Evolutionary conservation across 2,329 filamentous ascomycete species (phyloP).

Genomic region (Alternaria infectoria): DNA sequence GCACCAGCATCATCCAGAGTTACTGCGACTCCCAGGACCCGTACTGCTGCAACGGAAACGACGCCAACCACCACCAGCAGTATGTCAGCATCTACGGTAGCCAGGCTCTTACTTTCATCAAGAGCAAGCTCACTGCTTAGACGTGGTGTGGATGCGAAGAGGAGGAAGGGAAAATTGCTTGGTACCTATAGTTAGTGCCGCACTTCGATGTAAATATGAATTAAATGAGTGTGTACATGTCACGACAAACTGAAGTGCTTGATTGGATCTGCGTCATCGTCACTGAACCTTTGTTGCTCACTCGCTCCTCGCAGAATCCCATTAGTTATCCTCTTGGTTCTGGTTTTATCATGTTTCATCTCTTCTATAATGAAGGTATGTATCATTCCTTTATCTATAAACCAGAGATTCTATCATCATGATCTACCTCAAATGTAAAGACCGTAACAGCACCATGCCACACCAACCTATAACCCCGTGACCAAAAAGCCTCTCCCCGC

Average conservation of each 20-base stretch:
- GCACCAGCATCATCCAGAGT: slow-evolving; percentile 63
- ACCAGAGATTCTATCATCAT: not conserved
- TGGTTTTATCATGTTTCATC: too few relatives aligned
- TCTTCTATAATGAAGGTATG: not conserved
- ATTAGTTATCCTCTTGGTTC: too few relatives aligned
- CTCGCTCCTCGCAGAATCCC: too few relatives aligned
- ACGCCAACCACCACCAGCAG: slow-evolving; percentile 65
- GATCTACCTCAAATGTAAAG: not conserved
- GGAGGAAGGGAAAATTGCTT: not conserved
- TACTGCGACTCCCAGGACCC: slow-evolving; percentile 71
- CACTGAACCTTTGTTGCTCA: too few relatives aligned
- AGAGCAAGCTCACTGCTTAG: slow-evolving; percentile 57
- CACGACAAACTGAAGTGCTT: too few relatives aligned
- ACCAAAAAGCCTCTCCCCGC: not conserved
- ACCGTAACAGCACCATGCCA: not conserved
- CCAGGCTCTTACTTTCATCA: slow-evolving; percentile 65
- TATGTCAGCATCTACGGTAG: slow-evolving; percentile 67
- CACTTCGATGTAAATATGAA: slow-evolving; percentile 11
- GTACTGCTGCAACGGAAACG: slow-evolving; percentile 70
- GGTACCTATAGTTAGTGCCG: too few relatives aligned
- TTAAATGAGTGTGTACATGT: not conserved
- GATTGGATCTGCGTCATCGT: too few relatives aligned
- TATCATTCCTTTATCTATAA: not conserved
- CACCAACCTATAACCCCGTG: slow-evolving; percentile 6
- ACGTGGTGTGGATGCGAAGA: not conserved